Evolutionary conservation across 495 filamentous ascomycete genomes (phyloP).

Genomic region (Aspergillus egyptiacus): DNA sequence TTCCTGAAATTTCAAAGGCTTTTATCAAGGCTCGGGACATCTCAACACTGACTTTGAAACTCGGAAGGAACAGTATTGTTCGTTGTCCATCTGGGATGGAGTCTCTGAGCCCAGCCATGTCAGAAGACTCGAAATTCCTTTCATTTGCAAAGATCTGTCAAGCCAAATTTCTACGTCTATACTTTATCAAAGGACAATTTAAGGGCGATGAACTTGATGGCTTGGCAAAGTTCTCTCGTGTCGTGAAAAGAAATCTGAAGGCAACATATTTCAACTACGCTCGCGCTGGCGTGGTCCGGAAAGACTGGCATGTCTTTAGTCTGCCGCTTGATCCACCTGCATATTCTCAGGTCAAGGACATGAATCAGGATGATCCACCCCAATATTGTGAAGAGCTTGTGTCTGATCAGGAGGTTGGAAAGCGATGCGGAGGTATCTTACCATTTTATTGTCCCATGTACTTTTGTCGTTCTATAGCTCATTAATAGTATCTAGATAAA

Average conservation of each 20-base stretch:
- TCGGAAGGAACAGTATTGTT: constrained; percentile 17
- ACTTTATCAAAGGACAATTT: constrained; percentile 21
- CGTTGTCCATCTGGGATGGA: constrained; percentile 18
- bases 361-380: constrained; percentile 15
- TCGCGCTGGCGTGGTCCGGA: constrained; percentile 16
- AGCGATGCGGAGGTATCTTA: constrained; percentile 19
- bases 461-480: constrained; percentile 17
- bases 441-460: constrained; percentile 11
- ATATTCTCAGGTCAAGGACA: constrained; percentile 18
- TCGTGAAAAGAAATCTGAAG: constrained; percentile 15
- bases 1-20: constrained; percentile 14
- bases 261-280: constrained; percentile 15
- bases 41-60: constrained; percentile 19
- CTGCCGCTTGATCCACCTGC: constrained; percentile 17
- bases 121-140: constrained; percentile 14
- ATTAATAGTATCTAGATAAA: constrained; percentile 17
- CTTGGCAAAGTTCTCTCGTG: constrained; percentile 12
- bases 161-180: constrained; percentile 18
- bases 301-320: constrained; percentile 20
- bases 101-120: constrained; percentile 14
- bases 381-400: constrained; percentile 13
- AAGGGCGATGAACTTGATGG: constrained; percentile 16
- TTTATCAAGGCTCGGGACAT: constrained; percentile 16
- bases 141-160: constrained; percentile 21
- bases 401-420: constrained; percentile 10